Evolutionary conservation across 306 rosid genomes (phyloP).

Genomic region (Cicer arietinum): DNA sequence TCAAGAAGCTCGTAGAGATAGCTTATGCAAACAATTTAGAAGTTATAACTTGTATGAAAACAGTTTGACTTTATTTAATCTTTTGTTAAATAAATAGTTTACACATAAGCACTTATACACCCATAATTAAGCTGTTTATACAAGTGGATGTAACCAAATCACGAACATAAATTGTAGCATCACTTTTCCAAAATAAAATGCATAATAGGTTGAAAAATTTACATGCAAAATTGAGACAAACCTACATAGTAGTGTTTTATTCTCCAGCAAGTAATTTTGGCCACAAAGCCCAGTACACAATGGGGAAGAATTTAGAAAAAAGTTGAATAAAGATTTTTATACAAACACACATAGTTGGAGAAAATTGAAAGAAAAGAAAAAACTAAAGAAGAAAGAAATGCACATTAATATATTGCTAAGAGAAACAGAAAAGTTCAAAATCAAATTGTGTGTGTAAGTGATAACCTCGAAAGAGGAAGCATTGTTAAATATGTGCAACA

Average conservation of each 20-base stretch:
- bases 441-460: neutral
- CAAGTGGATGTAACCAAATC: neutral
- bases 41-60: too few species aligned
- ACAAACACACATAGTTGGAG: constrained; percentile 3
- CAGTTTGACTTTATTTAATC: too few species aligned
- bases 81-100: too few species aligned
- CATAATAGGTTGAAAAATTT: neutral
- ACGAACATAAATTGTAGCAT: neutral
- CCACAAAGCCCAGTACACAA: neutral
- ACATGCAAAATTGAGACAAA: neutral
- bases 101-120: too few species aligned
- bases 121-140: too few species aligned
- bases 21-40: too few species aligned
- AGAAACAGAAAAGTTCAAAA: neutral
- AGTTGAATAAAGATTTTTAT: neutral
- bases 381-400: neutral
- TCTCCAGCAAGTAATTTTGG: neutral
- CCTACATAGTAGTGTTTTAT: neutral
- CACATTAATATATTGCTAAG: neutral
- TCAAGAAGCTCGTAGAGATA: too few species aligned
- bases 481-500: neutral
- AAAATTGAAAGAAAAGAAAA: neutral
- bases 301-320: neutral
- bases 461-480: neutral
- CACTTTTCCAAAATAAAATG: neutral